Evolutionary conservation across 2,329 filamentous ascomycete species (phyloP).

Genomic region (Epichloe typhina): DNA sequence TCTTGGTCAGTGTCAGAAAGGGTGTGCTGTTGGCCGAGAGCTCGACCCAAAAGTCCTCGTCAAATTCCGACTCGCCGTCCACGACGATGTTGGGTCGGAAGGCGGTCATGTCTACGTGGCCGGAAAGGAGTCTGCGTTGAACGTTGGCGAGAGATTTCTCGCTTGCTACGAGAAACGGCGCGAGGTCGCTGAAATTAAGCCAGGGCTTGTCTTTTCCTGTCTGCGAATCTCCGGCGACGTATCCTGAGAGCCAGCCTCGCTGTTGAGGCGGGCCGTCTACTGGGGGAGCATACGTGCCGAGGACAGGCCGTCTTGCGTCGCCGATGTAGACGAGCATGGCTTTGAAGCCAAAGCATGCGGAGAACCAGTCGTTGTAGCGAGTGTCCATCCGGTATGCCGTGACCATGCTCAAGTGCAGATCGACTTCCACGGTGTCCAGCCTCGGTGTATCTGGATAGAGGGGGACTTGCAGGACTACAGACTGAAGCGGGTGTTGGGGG

Average conservation of each 20-base stretch:
- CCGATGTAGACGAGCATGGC: slow-evolving; percentile 54
- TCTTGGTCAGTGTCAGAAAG: slow-evolving; percentile 48
- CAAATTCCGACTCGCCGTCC: slow-evolving; percentile 44
- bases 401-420: slow-evolving; percentile 46
- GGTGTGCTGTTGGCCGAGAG: slow-evolving; percentile 28
- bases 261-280: slow-evolving; percentile 7
- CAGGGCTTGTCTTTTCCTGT: slow-evolving; percentile 25
- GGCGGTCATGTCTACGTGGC: slow-evolving; percentile 48
- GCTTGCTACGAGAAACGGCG: slow-evolving; percentile 61
- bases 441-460: slow-evolving; percentile 35
- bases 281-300: slow-evolving; percentile 40
- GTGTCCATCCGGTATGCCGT: slow-evolving; percentile 50
- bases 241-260: slow-evolving; percentile 24
- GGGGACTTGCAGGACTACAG: slow-evolving; percentile 37
- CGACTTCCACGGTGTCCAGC: slow-evolving; percentile 36
- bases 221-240: slow-evolving; percentile 13
- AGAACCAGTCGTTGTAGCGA: slow-evolving; percentile 52
- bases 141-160: slow-evolving; percentile 58
- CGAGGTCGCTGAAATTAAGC: slow-evolving; percentile 61
- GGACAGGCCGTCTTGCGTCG: slow-evolving; percentile 41
- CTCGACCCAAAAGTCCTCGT: slow-evolving; percentile 62
- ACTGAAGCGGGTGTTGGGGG: slow-evolving; percentile 21
- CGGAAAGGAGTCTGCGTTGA: slow-evolving; percentile 37
- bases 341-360: slow-evolving; percentile 47
- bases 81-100: slow-evolving; percentile 65